Evolutionary conservation across 352 stramenopile species (phyloP).

Genomic region (Phytophthora europaea): DNA sequence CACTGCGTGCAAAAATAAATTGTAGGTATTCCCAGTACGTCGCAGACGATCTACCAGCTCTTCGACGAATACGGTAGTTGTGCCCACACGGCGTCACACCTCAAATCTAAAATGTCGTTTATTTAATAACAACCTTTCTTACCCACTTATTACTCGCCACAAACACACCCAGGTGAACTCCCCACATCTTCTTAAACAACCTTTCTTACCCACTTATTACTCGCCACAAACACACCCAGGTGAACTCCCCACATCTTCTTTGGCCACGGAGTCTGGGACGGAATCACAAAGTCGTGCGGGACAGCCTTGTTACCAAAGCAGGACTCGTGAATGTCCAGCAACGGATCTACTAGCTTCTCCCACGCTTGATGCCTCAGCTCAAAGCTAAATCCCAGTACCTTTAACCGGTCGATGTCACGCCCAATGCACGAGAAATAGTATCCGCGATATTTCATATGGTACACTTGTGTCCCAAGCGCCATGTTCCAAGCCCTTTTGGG

Average conservation of each 20-base stretch:
- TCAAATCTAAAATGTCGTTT: too few relatives aligned
- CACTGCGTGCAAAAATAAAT: too few relatives aligned
- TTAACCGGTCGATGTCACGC: neutral
- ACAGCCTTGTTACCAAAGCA: neutral
- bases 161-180: too few relatives aligned
- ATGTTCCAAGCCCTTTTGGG: constrained; percentile 24
- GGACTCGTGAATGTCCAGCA: neutral
- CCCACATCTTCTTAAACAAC: too few relatives aligned
- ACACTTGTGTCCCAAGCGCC: constrained; percentile 27
- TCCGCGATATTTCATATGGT: constrained; percentile 31
- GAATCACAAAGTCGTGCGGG: constrained; percentile 38
- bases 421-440: constrained; percentile 49
- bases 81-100: too few relatives aligned
- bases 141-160: too few relatives aligned
- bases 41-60: too few relatives aligned
- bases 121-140: too few relatives aligned
- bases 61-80: too few relatives aligned
- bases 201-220: neutral
- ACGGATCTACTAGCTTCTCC: neutral
- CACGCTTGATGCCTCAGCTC: neutral
- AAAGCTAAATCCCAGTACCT: constrained; percentile 42
- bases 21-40: too few relatives aligned
- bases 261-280: neutral
- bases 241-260: constrained; percentile 50
- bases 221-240: constrained; percentile 5